Conservation (phyloP, 306 rosid species). For the Gillenia trifoliata region DNA sequence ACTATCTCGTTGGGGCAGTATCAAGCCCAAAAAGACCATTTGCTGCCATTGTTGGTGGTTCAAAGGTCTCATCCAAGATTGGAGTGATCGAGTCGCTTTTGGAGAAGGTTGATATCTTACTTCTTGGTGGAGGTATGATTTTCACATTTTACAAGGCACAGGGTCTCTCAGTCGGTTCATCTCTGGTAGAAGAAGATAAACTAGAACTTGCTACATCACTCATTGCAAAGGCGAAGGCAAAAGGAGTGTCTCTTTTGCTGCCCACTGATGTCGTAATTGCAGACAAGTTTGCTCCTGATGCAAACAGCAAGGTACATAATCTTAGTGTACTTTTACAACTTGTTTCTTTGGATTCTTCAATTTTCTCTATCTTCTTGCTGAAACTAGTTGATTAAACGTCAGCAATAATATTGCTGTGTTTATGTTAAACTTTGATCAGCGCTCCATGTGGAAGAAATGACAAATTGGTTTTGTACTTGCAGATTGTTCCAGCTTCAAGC, state of each 20-base stretch:
- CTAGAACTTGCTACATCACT: slow-evolving; percentile 84
- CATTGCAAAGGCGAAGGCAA: slow-evolving; percentile 79
- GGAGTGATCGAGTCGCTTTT: slow-evolving; percentile 96
- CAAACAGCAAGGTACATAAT: slow-evolving; percentile 89
- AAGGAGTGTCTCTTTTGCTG: slow-evolving; percentile 92
- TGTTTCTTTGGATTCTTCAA: background rate
- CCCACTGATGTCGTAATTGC: slow-evolving; percentile 93
- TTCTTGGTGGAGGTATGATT: slow-evolving; percentile 99
- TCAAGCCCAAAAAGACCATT: slow-evolving; percentile 91
- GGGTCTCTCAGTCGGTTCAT: slow-evolving; percentile 94
- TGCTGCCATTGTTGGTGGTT: slow-evolving; percentile 99
- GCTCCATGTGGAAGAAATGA: background rate
- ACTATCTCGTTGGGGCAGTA: slow-evolving; percentile 99
- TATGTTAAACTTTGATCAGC: background rate
- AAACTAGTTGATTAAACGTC: background rate
- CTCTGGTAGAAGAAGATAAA: slow-evolving; percentile 96
- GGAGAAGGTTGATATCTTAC: slow-evolving; percentile 78
- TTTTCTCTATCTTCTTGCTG: background rate
- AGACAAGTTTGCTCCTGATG: slow-evolving; percentile 98
- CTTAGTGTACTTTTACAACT: slow-evolving; percentile 14
- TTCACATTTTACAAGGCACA: slow-evolving; percentile 99
- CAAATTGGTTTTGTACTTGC: slow-evolving; percentile 28
- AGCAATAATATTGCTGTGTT: background rate
- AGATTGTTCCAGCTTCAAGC: slow-evolving; percentile 87
- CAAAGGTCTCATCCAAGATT: slow-evolving; percentile 96